These are phyloP conservation scores for Gracilaria vermiculophylla DNA, from an alignment of 23 red algal genomes.

Conservation along the genomic window DNA sequence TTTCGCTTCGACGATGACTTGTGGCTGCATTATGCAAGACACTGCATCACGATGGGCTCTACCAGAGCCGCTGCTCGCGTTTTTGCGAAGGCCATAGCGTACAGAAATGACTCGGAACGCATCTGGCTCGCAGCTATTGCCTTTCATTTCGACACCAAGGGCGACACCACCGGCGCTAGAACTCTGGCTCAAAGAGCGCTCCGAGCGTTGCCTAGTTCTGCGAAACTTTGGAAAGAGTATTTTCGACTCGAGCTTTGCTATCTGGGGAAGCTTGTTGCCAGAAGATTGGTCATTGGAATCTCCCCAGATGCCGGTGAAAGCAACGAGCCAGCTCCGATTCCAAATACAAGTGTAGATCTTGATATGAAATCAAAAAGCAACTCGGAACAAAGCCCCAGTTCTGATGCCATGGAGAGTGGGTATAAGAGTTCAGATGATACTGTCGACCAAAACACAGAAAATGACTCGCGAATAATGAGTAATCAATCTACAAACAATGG, in stretches of 20 bases:
- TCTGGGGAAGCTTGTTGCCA: conserved; percentile 43
- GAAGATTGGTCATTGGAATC: conserved; percentile 50
- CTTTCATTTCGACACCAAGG: conserved; percentile 62
- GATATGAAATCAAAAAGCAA: background rate
- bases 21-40: conserved; percentile 67
- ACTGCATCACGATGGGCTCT: conserved; percentile 39
- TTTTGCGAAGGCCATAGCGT: conserved; percentile 56
- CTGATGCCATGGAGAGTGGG: background rate
- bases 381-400: background rate
- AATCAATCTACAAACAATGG: background rate
- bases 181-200: conserved; percentile 49
- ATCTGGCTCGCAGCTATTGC: conserved; percentile 61
- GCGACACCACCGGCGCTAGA: conserved; percentile 28
- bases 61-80: conserved; percentile 21
- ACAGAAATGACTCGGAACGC: conserved; percentile 9
- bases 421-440: background rate
- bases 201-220: background rate
- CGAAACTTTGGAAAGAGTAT: conserved; percentile 58
- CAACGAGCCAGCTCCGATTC: background rate
- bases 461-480: background rate
- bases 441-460: background rate
- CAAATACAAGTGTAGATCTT: background rate
- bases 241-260: conserved; percentile 61
- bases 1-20: conserved; percentile 41
- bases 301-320: background rate